A percentile compares a stretch with the other conserved stretches of the same genome.
Evolutionary conservation across 805 yeast genomes (phyloP).

Genomic region (Yueomyces sp.): DNA sequence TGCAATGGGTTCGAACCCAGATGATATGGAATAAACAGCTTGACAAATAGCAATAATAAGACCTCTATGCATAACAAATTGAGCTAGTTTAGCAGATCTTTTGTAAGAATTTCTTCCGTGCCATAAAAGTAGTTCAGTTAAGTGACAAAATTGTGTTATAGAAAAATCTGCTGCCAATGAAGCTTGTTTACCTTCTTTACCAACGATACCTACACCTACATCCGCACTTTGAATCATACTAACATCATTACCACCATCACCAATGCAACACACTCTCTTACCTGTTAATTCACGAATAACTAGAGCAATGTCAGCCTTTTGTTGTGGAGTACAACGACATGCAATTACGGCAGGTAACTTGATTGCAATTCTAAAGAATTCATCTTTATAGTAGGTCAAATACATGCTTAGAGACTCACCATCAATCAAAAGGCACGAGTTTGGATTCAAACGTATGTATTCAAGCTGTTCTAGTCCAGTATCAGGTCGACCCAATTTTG

Average conservation of each 20-base stretch:
- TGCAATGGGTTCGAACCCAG: slow-evolving; percentile 86
- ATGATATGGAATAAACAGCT: slow-evolving; percentile 78
- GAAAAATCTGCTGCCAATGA: slow-evolving; percentile 95
- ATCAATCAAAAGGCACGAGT: slow-evolving; percentile 68
- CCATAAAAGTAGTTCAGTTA: slow-evolving; percentile 83
- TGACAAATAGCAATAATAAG: slow-evolving; percentile 87
- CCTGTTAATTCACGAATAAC: slow-evolving; percentile 68
- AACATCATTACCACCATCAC: slow-evolving; percentile 99
- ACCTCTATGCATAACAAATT: slow-evolving; percentile 94
- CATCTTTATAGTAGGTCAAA: slow-evolving; percentile 47
- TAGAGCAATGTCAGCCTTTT: slow-evolving; percentile 87
- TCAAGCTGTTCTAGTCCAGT: slow-evolving; percentile 68
- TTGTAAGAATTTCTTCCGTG: slow-evolving; percentile 97
- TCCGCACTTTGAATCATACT: slow-evolving; percentile 98
- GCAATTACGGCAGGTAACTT: slow-evolving; percentile 90
- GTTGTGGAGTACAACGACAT: slow-evolving; percentile 97
- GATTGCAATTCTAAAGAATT: slow-evolving; percentile 68
- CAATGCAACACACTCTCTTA: slow-evolving; percentile 91
- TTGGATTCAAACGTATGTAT: slow-evolving; percentile 43
- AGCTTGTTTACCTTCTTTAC: slow-evolving; percentile 97
- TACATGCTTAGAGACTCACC: slow-evolving; percentile 78
- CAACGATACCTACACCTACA: slow-evolving; percentile 98
- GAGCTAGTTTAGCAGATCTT: slow-evolving; percentile 87
- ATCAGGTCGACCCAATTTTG: slow-evolving; percentile 44
- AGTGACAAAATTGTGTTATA: slow-evolving; percentile 77